Percentiles rank a stretch among this genome's conserved stretches.
Conservation (phyloP, 225 moss, liverwort and hornwort species). For the Marchantia polymorpha region DNA sequence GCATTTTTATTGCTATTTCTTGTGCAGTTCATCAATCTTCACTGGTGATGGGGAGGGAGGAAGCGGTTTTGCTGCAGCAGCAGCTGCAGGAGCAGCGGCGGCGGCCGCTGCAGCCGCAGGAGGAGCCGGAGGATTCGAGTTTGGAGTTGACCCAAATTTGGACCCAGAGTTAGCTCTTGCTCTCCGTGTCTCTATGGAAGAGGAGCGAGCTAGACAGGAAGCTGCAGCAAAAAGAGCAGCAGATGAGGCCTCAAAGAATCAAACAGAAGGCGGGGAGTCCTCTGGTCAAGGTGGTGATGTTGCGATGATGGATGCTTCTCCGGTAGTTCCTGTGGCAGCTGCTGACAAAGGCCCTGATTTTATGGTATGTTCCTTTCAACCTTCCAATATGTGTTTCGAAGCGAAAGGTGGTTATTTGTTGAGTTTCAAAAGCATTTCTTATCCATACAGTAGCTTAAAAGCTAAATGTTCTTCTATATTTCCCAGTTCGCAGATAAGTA, state of each 20-base stretch:
- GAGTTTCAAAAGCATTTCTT: neutral
- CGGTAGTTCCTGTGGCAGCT: constrained; percentile 37
- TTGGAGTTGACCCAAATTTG: constrained; percentile 96
- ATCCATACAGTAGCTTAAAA: neutral
- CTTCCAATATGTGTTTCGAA: neutral
- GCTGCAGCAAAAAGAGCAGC: constrained; percentile 93
- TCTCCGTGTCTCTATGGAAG: constrained; percentile 96
- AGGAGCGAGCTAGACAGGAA: constrained; percentile 94
- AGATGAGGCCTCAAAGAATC: constrained; percentile 69
- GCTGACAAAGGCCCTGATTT: constrained; percentile 65
- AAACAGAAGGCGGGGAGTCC: constrained; percentile 66
- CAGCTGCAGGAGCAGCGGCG: constrained; percentile 92
- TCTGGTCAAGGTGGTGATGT: constrained; percentile 57
- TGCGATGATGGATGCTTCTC: constrained; percentile 71
- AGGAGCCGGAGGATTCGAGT: constrained; percentile 88
- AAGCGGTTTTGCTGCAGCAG: constrained; percentile 97
- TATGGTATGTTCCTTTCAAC: constrained; percentile 45
- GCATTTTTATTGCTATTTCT: no score
- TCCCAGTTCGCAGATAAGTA: no score
- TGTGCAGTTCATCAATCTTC: constrained; percentile 76
- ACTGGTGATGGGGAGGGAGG: constrained; percentile 99
- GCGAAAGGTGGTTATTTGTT: neutral
- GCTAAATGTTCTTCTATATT: neutral
- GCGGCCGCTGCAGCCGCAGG: constrained; percentile 90
- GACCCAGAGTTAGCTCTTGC: constrained; percentile 97